Evolutionary conservation across 371 early-diverging fungal genomes (phyloP).

Genomic region (Actinomortierella ambigua): DNA sequence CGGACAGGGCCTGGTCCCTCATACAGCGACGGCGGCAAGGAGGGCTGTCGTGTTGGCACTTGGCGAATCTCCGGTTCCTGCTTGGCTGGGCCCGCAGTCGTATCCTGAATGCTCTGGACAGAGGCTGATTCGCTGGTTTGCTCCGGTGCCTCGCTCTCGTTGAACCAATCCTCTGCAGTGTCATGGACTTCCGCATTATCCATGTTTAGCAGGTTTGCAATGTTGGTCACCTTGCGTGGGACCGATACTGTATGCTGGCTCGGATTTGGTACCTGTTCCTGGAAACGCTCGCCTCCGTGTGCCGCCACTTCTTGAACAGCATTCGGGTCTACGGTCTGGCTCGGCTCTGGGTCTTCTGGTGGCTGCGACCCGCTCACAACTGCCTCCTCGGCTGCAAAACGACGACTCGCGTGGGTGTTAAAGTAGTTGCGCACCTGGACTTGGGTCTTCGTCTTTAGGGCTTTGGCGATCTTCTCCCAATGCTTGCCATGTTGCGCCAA

Average conservation of each 20-base stretch:
- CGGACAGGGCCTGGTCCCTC: too few relatives aligned
- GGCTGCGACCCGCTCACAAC: not conserved
- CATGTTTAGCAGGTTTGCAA: conserved; percentile 37
- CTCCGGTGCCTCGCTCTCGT: conserved; percentile 16
- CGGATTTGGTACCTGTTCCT: not conserved
- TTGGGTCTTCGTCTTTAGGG: conserved; percentile 77
- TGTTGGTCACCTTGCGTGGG: conserved; percentile 37
- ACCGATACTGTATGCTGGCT: conserved; percentile 1
- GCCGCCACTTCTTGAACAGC: not conserved
- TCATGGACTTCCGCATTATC: conserved; percentile 34
- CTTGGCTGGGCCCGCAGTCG: too few relatives aligned
- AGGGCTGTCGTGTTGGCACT: too few relatives aligned
- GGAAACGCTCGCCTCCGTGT: not conserved
- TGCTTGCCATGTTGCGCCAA: conserved; percentile 70
- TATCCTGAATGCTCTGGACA: too few relatives aligned
- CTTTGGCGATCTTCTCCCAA: conserved; percentile 78
- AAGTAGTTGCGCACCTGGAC: conserved; percentile 88
- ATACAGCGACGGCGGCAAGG: too few relatives aligned
- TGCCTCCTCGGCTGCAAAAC: not conserved
- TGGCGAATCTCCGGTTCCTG: too few relatives aligned
- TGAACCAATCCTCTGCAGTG: conserved; percentile 44
- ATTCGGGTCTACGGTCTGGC: not conserved
- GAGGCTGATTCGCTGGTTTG: too few relatives aligned
- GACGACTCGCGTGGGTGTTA: conserved; percentile 56
- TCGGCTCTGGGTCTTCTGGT: not conserved